These are phyloP conservation scores for Cornus suecica DNA, from an alignment of 148 eudicot genomes.

Conservation along the genomic window DNA sequence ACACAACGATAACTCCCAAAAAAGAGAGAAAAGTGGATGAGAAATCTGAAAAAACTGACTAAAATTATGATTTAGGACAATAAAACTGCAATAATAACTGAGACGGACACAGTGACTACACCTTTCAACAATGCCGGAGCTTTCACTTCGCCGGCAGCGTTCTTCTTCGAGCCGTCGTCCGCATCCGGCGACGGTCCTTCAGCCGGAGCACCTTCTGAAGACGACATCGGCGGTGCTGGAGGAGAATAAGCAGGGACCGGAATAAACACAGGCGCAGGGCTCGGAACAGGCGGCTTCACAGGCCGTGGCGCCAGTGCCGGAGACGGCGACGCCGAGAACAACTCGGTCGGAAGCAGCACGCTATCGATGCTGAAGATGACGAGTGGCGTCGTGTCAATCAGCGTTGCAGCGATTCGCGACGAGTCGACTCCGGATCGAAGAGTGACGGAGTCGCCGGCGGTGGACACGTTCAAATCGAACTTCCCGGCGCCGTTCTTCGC, in stretches of 20 bases:
- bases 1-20: neutral
- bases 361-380: slow-evolving; percentile 60
- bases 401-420: slow-evolving; percentile 31
- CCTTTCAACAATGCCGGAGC: slow-evolving; percentile 19
- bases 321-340: slow-evolving; percentile 16
- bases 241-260: neutral
- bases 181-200: slow-evolving; percentile 30
- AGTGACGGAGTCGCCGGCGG: slow-evolving; percentile 39
- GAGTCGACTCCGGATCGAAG: slow-evolving; percentile 43
- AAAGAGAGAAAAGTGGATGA: neutral
- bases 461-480: slow-evolving; percentile 25
- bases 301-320: too few relatives aligned
- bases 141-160: slow-evolving; percentile 11
- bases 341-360: slow-evolving; percentile 50
- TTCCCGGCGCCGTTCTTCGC: slow-evolving; percentile 60
- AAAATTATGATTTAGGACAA: slow-evolving; percentile 38
- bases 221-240: slow-evolving; percentile 24
- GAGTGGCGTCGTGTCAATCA: slow-evolving; percentile 39
- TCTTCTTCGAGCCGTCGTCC: slow-evolving; percentile 28
- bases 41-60: neutral
- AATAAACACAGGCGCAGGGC: neutral
- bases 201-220: slow-evolving; percentile 22
- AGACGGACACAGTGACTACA: slow-evolving; percentile 30
- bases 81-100: slow-evolving; percentile 29
- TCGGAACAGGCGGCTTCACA: too few relatives aligned